Evolutionary conservation across 495 filamentous ascomycete species (phyloP).

Genomic region (Margaritispora aquatica): DNA sequence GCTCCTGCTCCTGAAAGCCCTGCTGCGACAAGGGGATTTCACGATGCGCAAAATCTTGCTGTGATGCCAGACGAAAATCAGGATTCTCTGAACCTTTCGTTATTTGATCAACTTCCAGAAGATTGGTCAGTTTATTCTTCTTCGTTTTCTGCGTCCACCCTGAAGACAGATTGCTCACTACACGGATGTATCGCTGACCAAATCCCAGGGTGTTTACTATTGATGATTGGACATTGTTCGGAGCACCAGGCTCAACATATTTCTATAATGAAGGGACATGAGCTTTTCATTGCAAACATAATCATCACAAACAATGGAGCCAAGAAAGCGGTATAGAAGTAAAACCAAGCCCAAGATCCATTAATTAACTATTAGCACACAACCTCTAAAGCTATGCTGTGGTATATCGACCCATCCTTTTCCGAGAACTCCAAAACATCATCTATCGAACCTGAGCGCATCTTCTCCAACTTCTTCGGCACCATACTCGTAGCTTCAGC

Average conservation of each 20-base stretch:
- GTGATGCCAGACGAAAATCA: neutral
- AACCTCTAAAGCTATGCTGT: neutral
- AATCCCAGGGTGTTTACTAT: conserved; percentile 8
- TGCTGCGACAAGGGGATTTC: neutral
- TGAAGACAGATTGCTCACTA: too few species aligned
- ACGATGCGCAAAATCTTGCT: neutral
- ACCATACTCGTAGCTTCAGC: neutral
- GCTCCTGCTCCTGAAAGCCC: neutral
- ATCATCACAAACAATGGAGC: neutral
- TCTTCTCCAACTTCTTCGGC: neutral
- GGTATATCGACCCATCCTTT: neutral
- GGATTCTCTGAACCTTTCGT: neutral
- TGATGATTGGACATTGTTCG: conserved; percentile 13
- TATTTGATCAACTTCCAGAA: conserved; percentile 9
- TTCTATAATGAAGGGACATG: conserved; percentile 1
- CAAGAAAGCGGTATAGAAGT: neutral
- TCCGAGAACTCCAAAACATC: neutral
- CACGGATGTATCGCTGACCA: too few species aligned
- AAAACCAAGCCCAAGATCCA: neutral
- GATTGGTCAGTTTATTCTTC: too few species aligned
- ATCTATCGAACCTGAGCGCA: neutral
- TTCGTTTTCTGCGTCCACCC: too few species aligned
- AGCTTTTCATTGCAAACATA: neutral
- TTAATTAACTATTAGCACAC: neutral
- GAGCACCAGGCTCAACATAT: conserved; percentile 6